A percentile compares a stretch with the other conserved stretches of the same genome.
Conservation (phyloP, 345 rosid species). For the Brassica napus region Da-Ae NC_063452.1:52244001-52244500, state of each 20-base stretch:
- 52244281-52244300: neutral
- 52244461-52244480: neutral
- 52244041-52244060: no score
- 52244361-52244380: neutral
- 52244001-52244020: no score
- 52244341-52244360: neutral
- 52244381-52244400: neutral
- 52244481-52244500: neutral
- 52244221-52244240: conserved; percentile 21
- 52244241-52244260: conserved; percentile 34
- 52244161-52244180: no score
- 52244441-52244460: no score
- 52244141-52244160: no score
- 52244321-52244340: neutral
- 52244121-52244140: no score
- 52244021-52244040: no score
- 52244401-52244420: no score
- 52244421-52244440: no score
- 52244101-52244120: no score
- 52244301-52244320: neutral
- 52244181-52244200: neutral
- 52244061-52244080: no score
- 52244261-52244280: neutral
- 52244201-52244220: conserved; percentile 20
- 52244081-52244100: no score